Conservation (phyloP, 2,329 filamentous ascomycete species). For the Xylariaceae sp. region DNA sequence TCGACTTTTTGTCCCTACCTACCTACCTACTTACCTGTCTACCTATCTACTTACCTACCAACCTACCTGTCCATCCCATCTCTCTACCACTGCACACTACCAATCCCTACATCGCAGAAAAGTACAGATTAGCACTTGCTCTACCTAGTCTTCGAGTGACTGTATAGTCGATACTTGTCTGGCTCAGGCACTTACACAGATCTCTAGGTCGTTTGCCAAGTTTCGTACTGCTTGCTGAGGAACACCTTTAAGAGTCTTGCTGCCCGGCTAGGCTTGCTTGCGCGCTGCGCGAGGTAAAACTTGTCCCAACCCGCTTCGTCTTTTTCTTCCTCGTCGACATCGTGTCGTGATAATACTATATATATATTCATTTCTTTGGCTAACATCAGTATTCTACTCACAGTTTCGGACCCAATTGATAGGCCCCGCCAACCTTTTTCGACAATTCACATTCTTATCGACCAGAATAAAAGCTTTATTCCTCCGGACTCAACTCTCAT, state of each 20-base stretch:
- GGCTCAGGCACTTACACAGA: constrained; percentile 24
- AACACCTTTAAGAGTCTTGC: constrained; percentile 23
- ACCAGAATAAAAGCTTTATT: constrained; percentile 35
- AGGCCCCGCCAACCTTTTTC: constrained; percentile 21
- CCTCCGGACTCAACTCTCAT: constrained; percentile 65
- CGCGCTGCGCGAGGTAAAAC: constrained; percentile 33
- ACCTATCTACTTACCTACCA: no score
- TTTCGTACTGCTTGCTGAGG: constrained; percentile 33
- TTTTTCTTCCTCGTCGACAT: not conserved
- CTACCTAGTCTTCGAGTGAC: not conserved
- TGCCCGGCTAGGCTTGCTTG: constrained; percentile 36
- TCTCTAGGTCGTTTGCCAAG: constrained; percentile 32
- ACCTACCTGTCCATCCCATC: constrained; percentile 1
- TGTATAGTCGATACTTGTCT: constrained; percentile 9
- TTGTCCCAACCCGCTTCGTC: not conserved
- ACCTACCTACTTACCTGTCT: no score
- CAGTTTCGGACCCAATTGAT: constrained; percentile 43
- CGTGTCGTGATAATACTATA: not conserved
- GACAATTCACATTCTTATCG: constrained; percentile 39
- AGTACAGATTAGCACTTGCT: not conserved
- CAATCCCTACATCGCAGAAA: not conserved
- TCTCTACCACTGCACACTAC: not conserved
- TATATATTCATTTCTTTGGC: no score
- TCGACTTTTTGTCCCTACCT: constrained; percentile 3
- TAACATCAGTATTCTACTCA: no score